Conservation (phyloP, 176 grass and related monocot genomes). For the Melocanna baccifera region DNA sequence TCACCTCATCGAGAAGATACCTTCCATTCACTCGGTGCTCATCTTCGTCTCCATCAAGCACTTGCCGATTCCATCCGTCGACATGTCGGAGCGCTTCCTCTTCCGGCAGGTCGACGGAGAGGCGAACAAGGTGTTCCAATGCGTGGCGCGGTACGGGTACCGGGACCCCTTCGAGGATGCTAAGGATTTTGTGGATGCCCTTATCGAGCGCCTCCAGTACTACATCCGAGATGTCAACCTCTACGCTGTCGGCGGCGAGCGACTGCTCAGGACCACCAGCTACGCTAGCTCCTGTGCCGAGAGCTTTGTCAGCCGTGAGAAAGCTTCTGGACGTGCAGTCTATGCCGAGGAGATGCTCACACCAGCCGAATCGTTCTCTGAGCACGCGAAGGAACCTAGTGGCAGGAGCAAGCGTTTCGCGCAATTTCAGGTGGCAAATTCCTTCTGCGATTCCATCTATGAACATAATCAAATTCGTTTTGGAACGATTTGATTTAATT, state of each 20-base stretch:
- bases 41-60: constrained; percentile 51
- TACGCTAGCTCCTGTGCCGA: background rate
- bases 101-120: constrained; percentile 7
- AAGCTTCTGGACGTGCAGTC: background rate
- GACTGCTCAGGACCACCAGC: background rate
- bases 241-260: background rate
- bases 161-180: constrained; percentile 20
- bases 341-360: constrained; percentile 24
- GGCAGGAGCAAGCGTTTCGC: constrained; percentile 11
- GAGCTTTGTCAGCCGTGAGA: background rate
- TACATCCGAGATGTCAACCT: constrained; percentile 6
- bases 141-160: constrained; percentile 37
- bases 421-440: constrained; percentile 11
- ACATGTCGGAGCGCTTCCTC: constrained; percentile 23
- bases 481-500: background rate
- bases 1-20: constrained; percentile 43
- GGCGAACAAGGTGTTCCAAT: constrained; percentile 11
- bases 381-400: constrained; percentile 10
- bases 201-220: background rate
- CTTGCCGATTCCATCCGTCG: constrained; percentile 17
- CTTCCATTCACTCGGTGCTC: constrained; percentile 45
- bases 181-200: background rate
- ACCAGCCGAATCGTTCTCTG: constrained; percentile 21
- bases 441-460: background rate
- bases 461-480: background rate